Evolutionary conservation across 345 rosid species (phyloP), one percentile per base, ranked within the genome.

Genomic region (Schrenkiella parvula): DNA sequence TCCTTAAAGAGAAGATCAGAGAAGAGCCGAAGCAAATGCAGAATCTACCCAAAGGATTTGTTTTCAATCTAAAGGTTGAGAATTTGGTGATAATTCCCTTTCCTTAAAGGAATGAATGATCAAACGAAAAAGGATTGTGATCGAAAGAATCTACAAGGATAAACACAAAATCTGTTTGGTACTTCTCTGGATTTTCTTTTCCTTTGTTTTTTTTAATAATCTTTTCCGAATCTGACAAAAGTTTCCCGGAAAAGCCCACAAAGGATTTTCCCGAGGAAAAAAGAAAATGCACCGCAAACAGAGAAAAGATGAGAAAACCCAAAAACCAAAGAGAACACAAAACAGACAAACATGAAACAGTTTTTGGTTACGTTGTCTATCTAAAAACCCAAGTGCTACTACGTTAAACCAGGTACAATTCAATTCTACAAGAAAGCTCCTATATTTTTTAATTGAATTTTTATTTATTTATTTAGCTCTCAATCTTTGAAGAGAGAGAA

Each of bases 261-360:
- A 67, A 35, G 48, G 57, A 77, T 58, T 72, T 71, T 60, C 77
- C 50, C 57, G 64, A 72, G 68, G 50, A 59, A 52, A 71, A 64
- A 32, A 47, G 8, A 50, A 57, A 64, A 64, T 41, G 71, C 47
- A 72, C 56, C 65, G 53, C 32, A 15, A 64, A 64, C n/a, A 22
- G 18, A 75, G 39, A 42, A 28, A 57, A 21, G 15, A 47, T 7
- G 67, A 70, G 57, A 60, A 37, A 52, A 38, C 4, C 25, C 12
- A 44, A 39, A 72, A 35, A 28, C 35, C 22, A 59, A 59, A 56
- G 64, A 44, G 42, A 66, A 28, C 11, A 47, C 72, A 66, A 42
- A 59, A 59, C 66, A 76, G 65, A 66, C 68, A 66, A 37, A 66
- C 18, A 73, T 48, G 72, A 74, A 75, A 52, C 52, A 62, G 74